phyloP scores from a whole-genome alignment of 805 yeast species.

The Kodamaea fukazawae region DNA sequence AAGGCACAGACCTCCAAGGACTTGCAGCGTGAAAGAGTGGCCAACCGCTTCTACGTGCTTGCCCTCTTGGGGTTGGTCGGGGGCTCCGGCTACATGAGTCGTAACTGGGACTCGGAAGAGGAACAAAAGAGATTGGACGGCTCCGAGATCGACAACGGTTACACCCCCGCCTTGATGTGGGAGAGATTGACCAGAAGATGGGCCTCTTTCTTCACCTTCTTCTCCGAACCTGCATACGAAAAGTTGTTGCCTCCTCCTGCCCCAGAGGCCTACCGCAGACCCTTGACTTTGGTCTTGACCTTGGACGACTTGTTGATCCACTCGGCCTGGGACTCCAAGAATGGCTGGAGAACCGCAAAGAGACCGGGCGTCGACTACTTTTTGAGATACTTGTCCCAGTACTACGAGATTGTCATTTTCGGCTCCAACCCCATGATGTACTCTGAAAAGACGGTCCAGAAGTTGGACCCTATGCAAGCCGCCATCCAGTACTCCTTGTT shows the following conservation, averaged over 20 bases:
- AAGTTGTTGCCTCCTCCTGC: slow-evolving; percentile 93
- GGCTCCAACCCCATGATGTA: slow-evolving; percentile 82
- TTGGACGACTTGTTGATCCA: slow-evolving; percentile 90
- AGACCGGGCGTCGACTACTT: slow-evolving; percentile 98
- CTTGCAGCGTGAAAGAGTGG: slow-evolving; percentile 76
- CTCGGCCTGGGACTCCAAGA: slow-evolving; percentile 85
- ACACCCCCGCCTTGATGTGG: slow-evolving; percentile 61
- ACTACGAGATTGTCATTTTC: slow-evolving; percentile 92
- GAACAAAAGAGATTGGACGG: slow-evolving; percentile 53
- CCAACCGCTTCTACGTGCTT: slow-evolving; percentile 68
- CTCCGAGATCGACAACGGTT: slow-evolving; percentile 62
- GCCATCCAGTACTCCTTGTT: slow-evolving; percentile 81
- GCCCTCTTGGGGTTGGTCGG: slow-evolving; percentile 52
- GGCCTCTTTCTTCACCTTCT: slow-evolving; percentile 71
- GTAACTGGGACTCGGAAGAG: slow-evolving; percentile 84
- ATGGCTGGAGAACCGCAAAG: slow-evolving; percentile 98
- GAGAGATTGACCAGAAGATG: slow-evolving; percentile 70
- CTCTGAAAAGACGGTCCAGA: slow-evolving; percentile 78
- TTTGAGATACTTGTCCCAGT: slow-evolving; percentile 89
- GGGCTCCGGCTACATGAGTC: slow-evolving; percentile 63
- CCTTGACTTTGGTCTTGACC: slow-evolving; percentile 82
- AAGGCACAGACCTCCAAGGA: slow-evolving; percentile 64
- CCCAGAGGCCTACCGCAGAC: slow-evolving; percentile 86
- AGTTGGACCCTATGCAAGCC: slow-evolving; percentile 91
- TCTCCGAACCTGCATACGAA: slow-evolving; percentile 91